Evolutionary conservation across 1,139 yeast species (phyloP).

Genomic region (Protomyces pachydermus): DNA sequence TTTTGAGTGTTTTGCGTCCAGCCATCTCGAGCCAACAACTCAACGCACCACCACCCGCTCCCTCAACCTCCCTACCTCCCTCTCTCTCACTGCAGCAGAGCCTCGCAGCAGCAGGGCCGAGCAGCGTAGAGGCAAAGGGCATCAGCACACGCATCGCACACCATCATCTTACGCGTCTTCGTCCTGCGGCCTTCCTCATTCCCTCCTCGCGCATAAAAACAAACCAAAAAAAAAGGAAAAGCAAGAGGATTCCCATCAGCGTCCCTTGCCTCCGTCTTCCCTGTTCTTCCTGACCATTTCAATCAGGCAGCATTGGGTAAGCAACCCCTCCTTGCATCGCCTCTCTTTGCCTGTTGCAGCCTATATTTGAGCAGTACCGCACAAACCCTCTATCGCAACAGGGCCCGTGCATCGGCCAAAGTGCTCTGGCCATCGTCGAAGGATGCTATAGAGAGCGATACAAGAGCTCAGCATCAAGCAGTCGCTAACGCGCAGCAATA

Average conservation of each 20-base stretch:
- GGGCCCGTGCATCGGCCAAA: no score
- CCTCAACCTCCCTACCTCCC: not conserved
- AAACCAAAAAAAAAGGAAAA: not conserved
- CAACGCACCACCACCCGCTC: not conserved
- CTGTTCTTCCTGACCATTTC: not conserved
- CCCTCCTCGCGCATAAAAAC: not conserved
- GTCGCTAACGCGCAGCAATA: not conserved
- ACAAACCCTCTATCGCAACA: no score
- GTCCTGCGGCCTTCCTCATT: not conserved
- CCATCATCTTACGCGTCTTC: no score
- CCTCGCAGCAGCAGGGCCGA: no score
- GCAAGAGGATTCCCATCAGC: not conserved
- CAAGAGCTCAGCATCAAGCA: no score
- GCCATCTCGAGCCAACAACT: not conserved
- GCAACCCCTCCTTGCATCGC: not conserved
- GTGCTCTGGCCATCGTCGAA: no score
- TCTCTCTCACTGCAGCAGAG: not conserved
- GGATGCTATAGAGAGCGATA: no score
- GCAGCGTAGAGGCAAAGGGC: no score
- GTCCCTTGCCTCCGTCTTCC: not conserved
- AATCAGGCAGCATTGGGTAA: constrained; percentile 1
- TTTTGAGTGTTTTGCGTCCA: not conserved
- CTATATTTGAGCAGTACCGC: no score
- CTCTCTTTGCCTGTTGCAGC: no score
- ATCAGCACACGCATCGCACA: no score